Percentiles rank a stretch among this genome's conserved stretches.
Conservation (phyloP, 2,329 filamentous ascomycete species). For the Hypoxylon rubiginosum region DNA sequence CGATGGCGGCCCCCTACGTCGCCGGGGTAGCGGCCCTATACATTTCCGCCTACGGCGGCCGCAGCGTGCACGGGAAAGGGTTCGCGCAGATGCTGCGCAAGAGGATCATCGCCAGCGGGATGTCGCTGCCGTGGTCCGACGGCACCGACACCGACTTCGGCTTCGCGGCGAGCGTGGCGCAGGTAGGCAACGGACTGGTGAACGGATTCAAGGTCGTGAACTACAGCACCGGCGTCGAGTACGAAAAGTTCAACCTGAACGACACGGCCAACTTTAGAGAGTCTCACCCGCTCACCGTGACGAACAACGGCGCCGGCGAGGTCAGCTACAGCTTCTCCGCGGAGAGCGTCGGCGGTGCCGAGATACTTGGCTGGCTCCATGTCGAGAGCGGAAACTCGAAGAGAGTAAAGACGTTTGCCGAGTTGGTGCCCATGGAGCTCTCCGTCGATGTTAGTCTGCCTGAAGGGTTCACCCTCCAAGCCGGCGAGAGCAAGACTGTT, state of each 20-base stretch:
- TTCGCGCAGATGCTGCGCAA: constrained; percentile 48
- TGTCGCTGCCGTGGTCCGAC: constrained; percentile 45
- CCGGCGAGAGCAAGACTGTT: constrained; percentile 46
- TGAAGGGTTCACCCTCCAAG: constrained; percentile 44
- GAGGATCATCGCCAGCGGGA: constrained; percentile 54
- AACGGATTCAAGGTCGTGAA: constrained; percentile 59
- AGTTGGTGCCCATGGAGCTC: constrained; percentile 42
- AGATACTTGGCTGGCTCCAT: constrained; percentile 48
- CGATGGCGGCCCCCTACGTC: constrained; percentile 63
- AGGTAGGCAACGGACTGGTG: constrained; percentile 58
- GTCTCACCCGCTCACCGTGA: constrained; percentile 48
- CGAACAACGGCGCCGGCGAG: constrained; percentile 53
- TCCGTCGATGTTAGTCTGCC: constrained; percentile 41
- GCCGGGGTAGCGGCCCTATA: constrained; percentile 59
- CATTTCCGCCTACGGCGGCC: constrained; percentile 52
- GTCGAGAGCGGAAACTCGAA: constrained; percentile 23
- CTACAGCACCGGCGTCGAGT: constrained; percentile 54
- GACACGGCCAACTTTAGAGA: constrained; percentile 57
- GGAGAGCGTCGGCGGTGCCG: constrained; percentile 54
- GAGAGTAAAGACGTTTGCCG: constrained; percentile 39
- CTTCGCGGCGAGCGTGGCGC: constrained; percentile 53
- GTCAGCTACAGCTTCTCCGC: constrained; percentile 52
- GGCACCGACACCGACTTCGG: constrained; percentile 41
- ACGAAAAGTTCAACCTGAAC: constrained; percentile 59
- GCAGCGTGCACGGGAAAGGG: constrained; percentile 49